These are phyloP conservation scores for Pachysandra terminalis DNA, from an alignment of 164 flowering plant species.

Conservation along the genomic window DNA sequence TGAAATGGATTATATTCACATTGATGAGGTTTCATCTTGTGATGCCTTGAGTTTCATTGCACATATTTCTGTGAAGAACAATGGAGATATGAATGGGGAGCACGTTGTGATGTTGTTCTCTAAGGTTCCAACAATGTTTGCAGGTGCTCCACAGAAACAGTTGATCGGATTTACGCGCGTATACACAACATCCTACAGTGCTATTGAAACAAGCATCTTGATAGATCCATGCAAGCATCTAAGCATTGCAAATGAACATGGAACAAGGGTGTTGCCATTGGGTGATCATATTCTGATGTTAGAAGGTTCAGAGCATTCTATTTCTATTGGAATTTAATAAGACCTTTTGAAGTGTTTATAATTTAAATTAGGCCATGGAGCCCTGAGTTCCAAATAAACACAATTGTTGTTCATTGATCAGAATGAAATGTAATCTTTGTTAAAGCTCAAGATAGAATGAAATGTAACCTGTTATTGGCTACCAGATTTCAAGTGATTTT, in stretches of 20 bases:
- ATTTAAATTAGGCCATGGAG: background rate
- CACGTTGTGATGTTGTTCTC: constrained; percentile 69
- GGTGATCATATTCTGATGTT: constrained; percentile 56
- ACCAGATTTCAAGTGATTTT: too few species aligned
- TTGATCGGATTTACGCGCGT: constrained; percentile 67
- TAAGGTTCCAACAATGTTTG: constrained; percentile 21
- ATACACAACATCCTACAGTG: constrained; percentile 29
- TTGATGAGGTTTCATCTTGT: constrained; percentile 53
- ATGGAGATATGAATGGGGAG: constrained; percentile 72
- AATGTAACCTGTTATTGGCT: background rate
- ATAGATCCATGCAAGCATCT: constrained; percentile 81
- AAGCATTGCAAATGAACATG: constrained; percentile 54
- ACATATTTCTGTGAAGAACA: constrained; percentile 50
- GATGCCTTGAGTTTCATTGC: constrained; percentile 50
- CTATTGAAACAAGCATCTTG: constrained; percentile 41
- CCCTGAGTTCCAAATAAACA: background rate
- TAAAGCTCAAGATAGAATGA: background rate
- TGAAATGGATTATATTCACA: constrained; percentile 29
- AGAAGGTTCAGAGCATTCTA: constrained; percentile 41
- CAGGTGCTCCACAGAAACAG: constrained; percentile 65
- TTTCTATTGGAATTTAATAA: constrained; percentile 31
- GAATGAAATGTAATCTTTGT: background rate
- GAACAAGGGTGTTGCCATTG: constrained; percentile 50
- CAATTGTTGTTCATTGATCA: too few species aligned
- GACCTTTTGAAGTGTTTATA: too few species aligned